Conservation (phyloP, 2,329 filamentous ascomycete genomes). For the Fusarium sp. region DNA sequence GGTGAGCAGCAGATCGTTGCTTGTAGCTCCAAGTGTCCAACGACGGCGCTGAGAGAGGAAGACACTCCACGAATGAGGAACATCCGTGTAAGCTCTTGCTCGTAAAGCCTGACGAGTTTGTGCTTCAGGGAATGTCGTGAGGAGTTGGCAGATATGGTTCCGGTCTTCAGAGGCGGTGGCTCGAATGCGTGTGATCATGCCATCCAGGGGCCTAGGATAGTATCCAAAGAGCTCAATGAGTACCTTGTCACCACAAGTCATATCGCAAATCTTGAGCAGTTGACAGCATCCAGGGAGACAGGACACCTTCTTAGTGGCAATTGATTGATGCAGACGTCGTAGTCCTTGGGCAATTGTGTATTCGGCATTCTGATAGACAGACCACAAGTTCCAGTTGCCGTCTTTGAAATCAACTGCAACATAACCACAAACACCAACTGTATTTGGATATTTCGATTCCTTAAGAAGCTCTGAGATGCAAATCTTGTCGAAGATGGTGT, state of each 20-base stretch:
- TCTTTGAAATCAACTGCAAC: conserved; percentile 50
- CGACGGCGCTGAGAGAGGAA: conserved; percentile 53
- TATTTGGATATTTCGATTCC: conserved; percentile 53
- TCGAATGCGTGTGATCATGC: conserved; percentile 45
- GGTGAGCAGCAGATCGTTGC: conserved; percentile 43
- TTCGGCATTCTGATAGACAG: conserved; percentile 46
- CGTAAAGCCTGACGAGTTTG: conserved; percentile 57
- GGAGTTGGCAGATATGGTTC: conserved; percentile 46
- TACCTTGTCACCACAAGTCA: conserved; percentile 43
- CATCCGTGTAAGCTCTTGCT: conserved; percentile 58
- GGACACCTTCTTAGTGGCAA: conserved; percentile 47
- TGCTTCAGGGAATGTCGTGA: conserved; percentile 51
- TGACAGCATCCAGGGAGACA: conserved; percentile 46
- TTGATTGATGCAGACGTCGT: conserved; percentile 45
- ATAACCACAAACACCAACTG: conserved; percentile 59
- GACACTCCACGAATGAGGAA: conserved; percentile 56
- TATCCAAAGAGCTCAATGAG: conserved; percentile 45
- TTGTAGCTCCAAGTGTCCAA: conserved; percentile 48
- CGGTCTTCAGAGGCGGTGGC: conserved; percentile 47
- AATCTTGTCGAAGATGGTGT: conserved; percentile 55
- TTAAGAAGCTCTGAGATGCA: conserved; percentile 57
- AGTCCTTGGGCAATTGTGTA: conserved; percentile 48
- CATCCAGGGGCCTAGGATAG: conserved; percentile 40
- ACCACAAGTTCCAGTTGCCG: conserved; percentile 47
- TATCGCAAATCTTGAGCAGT: conserved; percentile 43